These are phyloP conservation scores for Pontederia paniculata DNA, from an alignment of 176 grass and related monocot genomes.

Conservation along the genomic window DNA sequence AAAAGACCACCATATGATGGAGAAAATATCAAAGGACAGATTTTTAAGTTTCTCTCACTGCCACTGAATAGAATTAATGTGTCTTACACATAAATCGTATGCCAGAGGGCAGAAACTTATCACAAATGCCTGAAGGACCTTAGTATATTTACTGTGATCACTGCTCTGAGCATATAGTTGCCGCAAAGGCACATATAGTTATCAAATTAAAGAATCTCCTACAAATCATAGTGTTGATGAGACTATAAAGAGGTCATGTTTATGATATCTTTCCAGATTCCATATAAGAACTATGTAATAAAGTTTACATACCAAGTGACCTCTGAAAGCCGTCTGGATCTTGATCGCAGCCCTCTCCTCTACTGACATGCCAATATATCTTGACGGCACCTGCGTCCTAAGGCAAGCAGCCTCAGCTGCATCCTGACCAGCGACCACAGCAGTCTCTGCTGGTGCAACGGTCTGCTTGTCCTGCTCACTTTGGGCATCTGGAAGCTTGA, in stretches of 20 bases:
- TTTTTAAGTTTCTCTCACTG: no score
- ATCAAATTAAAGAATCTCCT: background rate
- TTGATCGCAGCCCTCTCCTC: conserved; percentile 82
- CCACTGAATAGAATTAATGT: no score
- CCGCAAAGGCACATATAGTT: no score
- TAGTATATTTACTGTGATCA: no score
- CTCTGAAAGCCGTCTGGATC: conserved; percentile 91
- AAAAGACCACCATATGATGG: no score
- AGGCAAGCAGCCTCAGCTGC: background rate
- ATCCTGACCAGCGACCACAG: conserved; percentile 2
- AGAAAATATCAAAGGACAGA: no score
- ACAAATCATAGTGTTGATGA: background rate
- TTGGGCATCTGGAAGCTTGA: conserved; percentile 41
- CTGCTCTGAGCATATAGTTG: no score
- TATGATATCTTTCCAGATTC: background rate
- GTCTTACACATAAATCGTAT: no score
- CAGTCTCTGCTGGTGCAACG: conserved; percentile 2
- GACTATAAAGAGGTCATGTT: no score
- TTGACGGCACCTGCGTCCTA: background rate
- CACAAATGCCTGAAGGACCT: no score
- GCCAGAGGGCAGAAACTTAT: no score
- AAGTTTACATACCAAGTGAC: conserved; percentile 67
- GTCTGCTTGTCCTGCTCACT: conserved; percentile 55
- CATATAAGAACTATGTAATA: conserved; percentile 13
- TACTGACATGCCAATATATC: conserved; percentile 37